phyloP scores from a whole-genome alignment of 805 yeast species.

The Candida sonorensis region DNA sequence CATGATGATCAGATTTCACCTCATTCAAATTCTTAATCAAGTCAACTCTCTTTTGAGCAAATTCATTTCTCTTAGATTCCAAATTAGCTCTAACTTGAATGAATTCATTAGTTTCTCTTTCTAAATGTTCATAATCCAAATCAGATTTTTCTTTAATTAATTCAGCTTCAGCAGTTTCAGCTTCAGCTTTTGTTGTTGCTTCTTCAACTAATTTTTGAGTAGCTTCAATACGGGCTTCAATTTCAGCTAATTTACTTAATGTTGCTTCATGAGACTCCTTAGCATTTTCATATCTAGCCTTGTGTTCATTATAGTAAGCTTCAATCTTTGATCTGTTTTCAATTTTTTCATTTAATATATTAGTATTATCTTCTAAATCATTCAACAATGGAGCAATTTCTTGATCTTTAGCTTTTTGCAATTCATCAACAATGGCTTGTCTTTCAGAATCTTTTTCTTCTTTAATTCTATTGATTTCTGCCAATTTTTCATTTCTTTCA shows the following conservation, averaged over 20 bases:
- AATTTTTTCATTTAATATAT: conserved; percentile 42
- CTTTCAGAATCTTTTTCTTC: conserved; percentile 37
- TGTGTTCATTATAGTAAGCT: conserved; percentile 38
- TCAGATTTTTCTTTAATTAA: conserved; percentile 18
- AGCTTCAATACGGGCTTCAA: conserved; percentile 35
- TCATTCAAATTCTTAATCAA: conserved; percentile 30
- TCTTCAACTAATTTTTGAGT: conserved; percentile 31
- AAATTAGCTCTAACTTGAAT: conserved; percentile 30
- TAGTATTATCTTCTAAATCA: conserved; percentile 43
- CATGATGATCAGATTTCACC: conserved; percentile 28
- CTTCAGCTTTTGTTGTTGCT: conserved; percentile 24
- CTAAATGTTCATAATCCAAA: conserved; percentile 23
- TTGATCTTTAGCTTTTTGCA: conserved; percentile 48
- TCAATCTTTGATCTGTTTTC: conserved; percentile 41
- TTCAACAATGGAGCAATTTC: conserved; percentile 48
- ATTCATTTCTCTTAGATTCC: conserved; percentile 35
- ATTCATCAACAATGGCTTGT: conserved; percentile 35
- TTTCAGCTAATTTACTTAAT: conserved; percentile 35
- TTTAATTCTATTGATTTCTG: conserved; percentile 37
- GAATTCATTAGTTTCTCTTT: conserved; percentile 23
- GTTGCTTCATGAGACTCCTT: conserved; percentile 36
- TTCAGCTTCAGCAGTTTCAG: conserved; percentile 21
- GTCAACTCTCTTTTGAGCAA: conserved; percentile 34
- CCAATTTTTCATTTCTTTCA: conserved; percentile 37
- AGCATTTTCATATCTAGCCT: conserved; percentile 37